These are phyloP conservation scores for Luzula sylvatica DNA, from an alignment of 176 grass and related monocot genomes.

Conservation along the genomic window DNA sequence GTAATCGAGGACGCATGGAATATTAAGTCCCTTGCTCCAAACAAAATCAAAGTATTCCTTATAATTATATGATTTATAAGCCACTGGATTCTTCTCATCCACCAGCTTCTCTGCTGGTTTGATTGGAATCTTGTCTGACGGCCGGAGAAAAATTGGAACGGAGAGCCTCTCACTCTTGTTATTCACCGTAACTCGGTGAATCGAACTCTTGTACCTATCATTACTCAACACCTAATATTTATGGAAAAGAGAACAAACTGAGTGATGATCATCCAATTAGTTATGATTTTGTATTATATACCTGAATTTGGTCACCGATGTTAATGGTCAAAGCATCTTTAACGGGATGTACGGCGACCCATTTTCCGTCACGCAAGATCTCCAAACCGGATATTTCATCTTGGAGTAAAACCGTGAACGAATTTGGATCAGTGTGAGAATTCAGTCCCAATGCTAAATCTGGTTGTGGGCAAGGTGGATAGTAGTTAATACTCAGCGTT, in stretches of 20 bases:
- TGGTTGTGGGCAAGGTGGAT: constrained; percentile 71
- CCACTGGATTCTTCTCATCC: constrained; percentile 22
- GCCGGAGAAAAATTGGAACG: constrained; percentile 68
- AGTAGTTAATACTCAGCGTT: constrained; percentile 77
- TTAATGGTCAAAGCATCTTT: constrained; percentile 50
- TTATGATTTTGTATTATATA: background rate
- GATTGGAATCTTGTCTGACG: constrained; percentile 33
- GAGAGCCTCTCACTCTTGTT: constrained; percentile 56
- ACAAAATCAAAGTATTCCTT: constrained; percentile 55
- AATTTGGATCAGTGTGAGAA: constrained; percentile 72
- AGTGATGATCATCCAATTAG: background rate
- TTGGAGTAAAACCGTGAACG: constrained; percentile 65
- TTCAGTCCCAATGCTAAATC: constrained; percentile 67
- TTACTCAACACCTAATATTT: constrained; percentile 46
- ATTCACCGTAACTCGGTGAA: constrained; percentile 67
- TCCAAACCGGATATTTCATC: constrained; percentile 58
- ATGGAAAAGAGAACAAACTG: background rate
- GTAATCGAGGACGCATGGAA: constrained; percentile 44
- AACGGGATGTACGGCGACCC: constrained; percentile 56
- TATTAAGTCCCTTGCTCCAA: constrained; percentile 48
- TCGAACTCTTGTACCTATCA: constrained; percentile 50
- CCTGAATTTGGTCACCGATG: constrained; percentile 69
- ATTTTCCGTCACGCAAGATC: constrained; percentile 34
- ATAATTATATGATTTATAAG: constrained; percentile 49
- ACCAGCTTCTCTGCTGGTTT: constrained; percentile 29